Base-by-base conservation (phyloP, 176 grass and related monocot genomes). In the Tillandsia leiboldiana region DNA sequence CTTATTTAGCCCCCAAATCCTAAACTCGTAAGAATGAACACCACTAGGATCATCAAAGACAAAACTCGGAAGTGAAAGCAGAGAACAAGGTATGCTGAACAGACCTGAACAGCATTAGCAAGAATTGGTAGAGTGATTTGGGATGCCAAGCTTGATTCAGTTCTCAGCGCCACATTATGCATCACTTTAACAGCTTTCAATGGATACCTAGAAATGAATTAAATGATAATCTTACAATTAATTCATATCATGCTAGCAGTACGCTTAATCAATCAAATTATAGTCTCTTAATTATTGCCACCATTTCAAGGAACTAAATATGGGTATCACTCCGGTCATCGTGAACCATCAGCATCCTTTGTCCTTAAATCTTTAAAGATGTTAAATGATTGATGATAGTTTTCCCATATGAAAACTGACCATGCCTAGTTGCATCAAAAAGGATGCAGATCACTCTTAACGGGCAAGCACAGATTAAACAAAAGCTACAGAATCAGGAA, bases 141-240 rank as follows among this genome's bases (percentile, higher is more conserved):
- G 72, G 81, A 73, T 70, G 83, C 83, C n/a, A 88, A 56, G 79
- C 86, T 90, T 75, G 93, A 90, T 70, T 97, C 89, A 79, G 93
- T 97, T 89, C 84, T 83, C 51, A 85, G 74, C 26, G 93, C 93
- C 74, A 97, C 93, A 65, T 84, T 85, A 79, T 97, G 89, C 93
- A 90, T 92, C 77, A 97, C 89, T 81, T 84, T 92, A 50, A 97
- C 93, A 77, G 93, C 93, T 82, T 97, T 97, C 51, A 97, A 42
- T 56, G 93, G 93, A 78, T 87, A 97, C 82, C 93, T 97, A 71
- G 68, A 67, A 72, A 74, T 12, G 20, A 8, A 17, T 71, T 76
- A 59, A 81, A 22, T 65, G 70, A 79, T 26, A 83, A 53, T 74
- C 22, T 12, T 4, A 61, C 22, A 61, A 56, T 56, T 12, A 56